A percentile compares a stretch with the other conserved stretches of the same genome.
These are phyloP conservation scores for Dendrobium officinale DNA, from an alignment of 106 monocot genomes.

Conservation along the genomic window DNA sequence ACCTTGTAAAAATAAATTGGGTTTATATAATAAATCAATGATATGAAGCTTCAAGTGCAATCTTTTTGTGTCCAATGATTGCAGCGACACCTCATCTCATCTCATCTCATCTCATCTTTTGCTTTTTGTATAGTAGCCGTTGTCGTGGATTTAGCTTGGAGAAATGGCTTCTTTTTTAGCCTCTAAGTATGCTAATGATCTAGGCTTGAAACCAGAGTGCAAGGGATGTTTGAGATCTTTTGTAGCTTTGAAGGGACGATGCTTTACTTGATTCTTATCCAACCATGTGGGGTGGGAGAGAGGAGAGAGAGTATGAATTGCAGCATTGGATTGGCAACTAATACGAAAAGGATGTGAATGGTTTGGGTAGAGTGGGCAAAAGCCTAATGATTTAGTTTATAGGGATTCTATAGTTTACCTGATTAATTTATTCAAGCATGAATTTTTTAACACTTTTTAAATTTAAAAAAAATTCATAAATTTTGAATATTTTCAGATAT, in stretches of 20 bases:
- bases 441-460: too few relatives aligned
- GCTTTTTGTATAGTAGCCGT: background rate
- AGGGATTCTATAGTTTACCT: too few relatives aligned
- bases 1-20: conserved; percentile 1
- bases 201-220: background rate
- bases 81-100: background rate
- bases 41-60: conserved; percentile 1
- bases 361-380: background rate
- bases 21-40: background rate
- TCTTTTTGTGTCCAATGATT: background rate
- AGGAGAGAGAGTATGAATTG: background rate
- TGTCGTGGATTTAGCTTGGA: too few relatives aligned
- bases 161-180: background rate
- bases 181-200: background rate
- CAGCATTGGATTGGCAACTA: background rate
- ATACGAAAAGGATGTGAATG: background rate
- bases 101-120: background rate
- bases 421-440: too few relatives aligned
- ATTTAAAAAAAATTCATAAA: too few relatives aligned
- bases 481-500: too few relatives aligned
- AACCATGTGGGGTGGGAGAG: background rate
- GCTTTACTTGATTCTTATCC: background rate
- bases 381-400: too few relatives aligned
- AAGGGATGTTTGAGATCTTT: background rate
- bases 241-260: background rate